Evolutionary conservation across 2,329 filamentous ascomycete species (phyloP).

Genomic region (Colletotrichum horii): DNA sequence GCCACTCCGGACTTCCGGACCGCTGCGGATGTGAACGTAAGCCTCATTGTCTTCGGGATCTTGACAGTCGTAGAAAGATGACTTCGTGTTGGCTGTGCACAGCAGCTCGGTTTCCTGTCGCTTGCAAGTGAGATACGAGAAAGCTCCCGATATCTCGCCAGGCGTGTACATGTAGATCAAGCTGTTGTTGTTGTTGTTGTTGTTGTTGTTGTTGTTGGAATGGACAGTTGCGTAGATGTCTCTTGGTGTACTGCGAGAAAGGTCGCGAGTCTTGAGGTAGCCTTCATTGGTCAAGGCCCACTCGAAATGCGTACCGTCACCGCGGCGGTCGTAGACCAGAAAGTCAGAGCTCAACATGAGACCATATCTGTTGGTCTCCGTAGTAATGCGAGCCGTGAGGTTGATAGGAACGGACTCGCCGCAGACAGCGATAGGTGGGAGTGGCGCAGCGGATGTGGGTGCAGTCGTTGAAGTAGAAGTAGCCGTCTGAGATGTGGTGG

Average conservation of each 20-base stretch:
- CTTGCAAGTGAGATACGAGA: not conserved
- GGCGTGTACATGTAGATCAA: not conserved
- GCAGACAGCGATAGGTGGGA: not conserved
- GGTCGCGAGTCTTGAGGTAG: not conserved
- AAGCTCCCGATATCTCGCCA: not conserved
- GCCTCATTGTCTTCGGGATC: not conserved
- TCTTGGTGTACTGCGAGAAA: not conserved
- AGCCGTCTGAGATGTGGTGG: not conserved
- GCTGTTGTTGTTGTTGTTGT: not conserved
- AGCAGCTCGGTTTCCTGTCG: not conserved
- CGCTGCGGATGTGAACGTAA: not conserved
- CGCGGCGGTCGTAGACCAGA: not conserved
- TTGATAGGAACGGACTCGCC: not conserved
- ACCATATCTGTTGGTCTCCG: not conserved
- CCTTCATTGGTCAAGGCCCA: not conserved
- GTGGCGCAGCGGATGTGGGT: not conserved
- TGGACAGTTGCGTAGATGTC: not conserved
- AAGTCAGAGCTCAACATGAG: not conserved
- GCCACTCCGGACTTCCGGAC: not conserved
- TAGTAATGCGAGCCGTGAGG: not conserved
- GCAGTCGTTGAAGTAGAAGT: not conserved
- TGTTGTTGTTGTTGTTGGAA: not conserved
- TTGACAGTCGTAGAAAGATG: not conserved
- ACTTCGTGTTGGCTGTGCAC: not conserved
- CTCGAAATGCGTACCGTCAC: not conserved